Conservation (phyloP, 2,329 filamentous ascomycete genomes). For the Fusarium cicatricum region DNA sequence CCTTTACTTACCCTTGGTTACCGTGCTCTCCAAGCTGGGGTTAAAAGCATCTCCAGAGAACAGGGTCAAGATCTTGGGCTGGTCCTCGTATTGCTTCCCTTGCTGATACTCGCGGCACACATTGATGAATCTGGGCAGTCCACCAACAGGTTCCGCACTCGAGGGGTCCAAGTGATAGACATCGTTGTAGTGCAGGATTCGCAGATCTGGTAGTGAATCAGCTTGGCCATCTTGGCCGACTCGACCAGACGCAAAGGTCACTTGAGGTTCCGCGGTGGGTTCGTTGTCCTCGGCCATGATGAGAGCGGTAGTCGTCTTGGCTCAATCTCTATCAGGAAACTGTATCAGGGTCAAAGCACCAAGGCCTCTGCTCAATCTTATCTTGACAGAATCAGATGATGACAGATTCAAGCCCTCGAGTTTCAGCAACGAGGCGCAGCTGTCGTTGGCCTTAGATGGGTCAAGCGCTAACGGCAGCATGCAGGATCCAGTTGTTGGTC, state of each 20-base stretch:
- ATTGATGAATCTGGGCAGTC: conserved; percentile 81
- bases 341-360: background rate
- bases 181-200: conserved; percentile 92
- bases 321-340: background rate
- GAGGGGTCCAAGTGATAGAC: conserved; percentile 85
- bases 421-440: conserved; percentile 30
- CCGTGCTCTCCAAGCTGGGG: conserved; percentile 84
- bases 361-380: background rate
- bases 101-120: conserved; percentile 78
- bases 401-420: conserved; percentile 22
- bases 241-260: conserved; percentile 39
- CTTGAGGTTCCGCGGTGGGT: conserved; percentile 42
- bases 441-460: conserved; percentile 8
- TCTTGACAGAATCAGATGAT: conserved; percentile 17
- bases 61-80: conserved; percentile 75
- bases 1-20: conserved; percentile 75
- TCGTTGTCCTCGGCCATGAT: conserved; percentile 34
- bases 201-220: conserved; percentile 67
- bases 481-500: conserved; percentile 25
- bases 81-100: conserved; percentile 65
- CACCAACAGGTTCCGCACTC: conserved; percentile 84
- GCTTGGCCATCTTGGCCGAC: conserved; percentile 25
- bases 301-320: background rate
- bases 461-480: conserved; percentile 33
- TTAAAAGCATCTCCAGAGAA: conserved; percentile 96